phyloP scores from a whole-genome alignment of 2,329 filamentous ascomycete genomes.

The Penicillium sp. region DNA sequence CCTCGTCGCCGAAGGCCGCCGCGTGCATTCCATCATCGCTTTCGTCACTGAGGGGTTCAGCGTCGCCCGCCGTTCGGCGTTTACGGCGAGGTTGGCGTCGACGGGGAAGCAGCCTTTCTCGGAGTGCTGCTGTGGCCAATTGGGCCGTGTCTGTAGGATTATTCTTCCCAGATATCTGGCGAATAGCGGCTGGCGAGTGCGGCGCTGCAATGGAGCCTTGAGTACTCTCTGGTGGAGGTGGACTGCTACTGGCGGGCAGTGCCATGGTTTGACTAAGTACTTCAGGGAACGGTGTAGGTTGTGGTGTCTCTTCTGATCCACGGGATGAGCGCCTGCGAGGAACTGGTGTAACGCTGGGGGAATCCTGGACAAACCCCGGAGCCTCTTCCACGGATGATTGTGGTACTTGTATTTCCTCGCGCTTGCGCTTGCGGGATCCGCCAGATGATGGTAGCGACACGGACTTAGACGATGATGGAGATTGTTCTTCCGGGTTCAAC shows the following conservation, averaged over 20 bases:
- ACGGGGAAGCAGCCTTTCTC: slow-evolving; percentile 37
- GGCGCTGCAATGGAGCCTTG: slow-evolving; percentile 9
- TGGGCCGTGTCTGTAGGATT: slow-evolving; percentile 14
- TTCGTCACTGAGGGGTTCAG: slow-evolving; percentile 27
- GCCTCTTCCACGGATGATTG: slow-evolving; percentile 20
- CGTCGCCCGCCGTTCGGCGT: slow-evolving; percentile 13
- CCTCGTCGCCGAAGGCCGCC: slow-evolving; percentile 32
- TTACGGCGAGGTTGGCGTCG: slow-evolving; percentile 29
- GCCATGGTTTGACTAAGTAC: slow-evolving; percentile 38
- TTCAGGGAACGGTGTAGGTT: slow-evolving; percentile 17
- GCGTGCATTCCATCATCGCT: slow-evolving; percentile 25
- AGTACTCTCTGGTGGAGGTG: slow-evolving; percentile 15
- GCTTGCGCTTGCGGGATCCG: slow-evolving; percentile 41
- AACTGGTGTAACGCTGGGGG: slow-evolving; percentile 17
- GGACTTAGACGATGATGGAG: slow-evolving; percentile 25
- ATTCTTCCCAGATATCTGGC: not conserved
- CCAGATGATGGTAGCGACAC: slow-evolving; percentile 27
- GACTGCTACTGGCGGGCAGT: slow-evolving; percentile 37
- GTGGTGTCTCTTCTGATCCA: slow-evolving; percentile 10
- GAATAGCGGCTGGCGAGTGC: slow-evolving; percentile 6
- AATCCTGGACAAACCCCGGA: slow-evolving; percentile 18
- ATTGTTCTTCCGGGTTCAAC: slow-evolving; percentile 13
- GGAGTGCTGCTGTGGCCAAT: slow-evolving; percentile 37
- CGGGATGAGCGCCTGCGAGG: slow-evolving; percentile 3
- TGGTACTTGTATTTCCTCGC: slow-evolving; percentile 31